phyloP scores from a whole-genome alignment of 345 rosid species.

The Moringa oleifera region DNA sequence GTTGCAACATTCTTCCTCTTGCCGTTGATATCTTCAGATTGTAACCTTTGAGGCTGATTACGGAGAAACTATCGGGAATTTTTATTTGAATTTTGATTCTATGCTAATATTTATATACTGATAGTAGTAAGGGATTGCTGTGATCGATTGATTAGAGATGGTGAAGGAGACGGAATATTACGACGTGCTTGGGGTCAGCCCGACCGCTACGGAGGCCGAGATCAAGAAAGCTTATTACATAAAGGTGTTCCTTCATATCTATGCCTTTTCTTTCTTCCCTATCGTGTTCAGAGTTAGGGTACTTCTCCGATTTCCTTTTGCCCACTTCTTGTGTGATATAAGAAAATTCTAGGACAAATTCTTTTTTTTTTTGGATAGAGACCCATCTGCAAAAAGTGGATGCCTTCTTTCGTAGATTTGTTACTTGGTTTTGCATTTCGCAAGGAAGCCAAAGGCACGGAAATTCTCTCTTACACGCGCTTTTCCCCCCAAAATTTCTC shows the following conservation, averaged over 20 bases:
- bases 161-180: conserved; percentile 93
- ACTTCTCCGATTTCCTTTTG: no score
- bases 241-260: conserved; percentile 38
- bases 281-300: not conserved
- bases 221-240: conserved; percentile 95
- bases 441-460: no score
- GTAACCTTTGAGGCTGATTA: not conserved
- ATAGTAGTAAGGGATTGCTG: not conserved
- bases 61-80: not conserved
- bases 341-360: no score
- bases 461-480: no score
- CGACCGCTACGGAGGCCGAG: conserved; percentile 87
- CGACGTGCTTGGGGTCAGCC: conserved; percentile 89
- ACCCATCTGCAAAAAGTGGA: no score
- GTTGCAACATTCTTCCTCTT: not conserved
- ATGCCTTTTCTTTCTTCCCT: conserved; percentile 6
- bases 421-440: no score
- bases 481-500: no score
- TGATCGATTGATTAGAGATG: conserved; percentile 35
- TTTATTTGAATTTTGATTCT: no score
- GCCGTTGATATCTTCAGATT: not conserved
- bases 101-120: not conserved
- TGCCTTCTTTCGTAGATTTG: no score
- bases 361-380: no score
- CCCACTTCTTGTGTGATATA: no score